Evolutionary conservation across 257 asterid species (phyloP).

Genomic region (Solanum chiquidenum): DNA sequence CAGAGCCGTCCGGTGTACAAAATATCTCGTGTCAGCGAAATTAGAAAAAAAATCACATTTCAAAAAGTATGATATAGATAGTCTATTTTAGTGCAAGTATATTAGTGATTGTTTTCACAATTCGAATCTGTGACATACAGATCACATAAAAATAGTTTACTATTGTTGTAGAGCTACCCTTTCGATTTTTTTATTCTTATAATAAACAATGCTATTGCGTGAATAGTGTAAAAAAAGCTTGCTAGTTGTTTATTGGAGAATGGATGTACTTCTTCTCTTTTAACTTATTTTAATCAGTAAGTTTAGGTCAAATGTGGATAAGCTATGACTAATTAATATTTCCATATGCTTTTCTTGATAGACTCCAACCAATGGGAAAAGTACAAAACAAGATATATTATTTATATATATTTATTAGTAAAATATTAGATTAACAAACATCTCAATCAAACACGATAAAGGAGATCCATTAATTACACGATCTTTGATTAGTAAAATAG

Average conservation of each 20-base stretch:
- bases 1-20: accelerated
- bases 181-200: not conserved
- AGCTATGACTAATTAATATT: slow-evolving; percentile 7
- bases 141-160: not conserved
- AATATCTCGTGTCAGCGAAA: accelerated
- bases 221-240: slow-evolving; percentile 3
- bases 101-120: not conserved
- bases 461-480: not conserved
- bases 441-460: not conserved
- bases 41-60: accelerated
- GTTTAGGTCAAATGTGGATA: slow-evolving; percentile 28
- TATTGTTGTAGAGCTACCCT: not conserved
- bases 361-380: slow-evolving; percentile 2
- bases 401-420: not conserved
- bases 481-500: not conserved
- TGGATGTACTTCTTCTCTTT: slow-evolving; percentile 11
- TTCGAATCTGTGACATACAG: not conserved
- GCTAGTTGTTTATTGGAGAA: slow-evolving; percentile 6
- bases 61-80: not conserved
- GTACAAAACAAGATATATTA: not conserved
- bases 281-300: slow-evolving; percentile 15
- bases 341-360: slow-evolving; percentile 14
- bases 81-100: accelerated
- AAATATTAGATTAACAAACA: not conserved
- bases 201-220: slow-evolving; percentile 19